Base-by-base conservation (phyloP, 2,329 filamentous ascomycete species). In the Fusarium caatingaense region DNA sequence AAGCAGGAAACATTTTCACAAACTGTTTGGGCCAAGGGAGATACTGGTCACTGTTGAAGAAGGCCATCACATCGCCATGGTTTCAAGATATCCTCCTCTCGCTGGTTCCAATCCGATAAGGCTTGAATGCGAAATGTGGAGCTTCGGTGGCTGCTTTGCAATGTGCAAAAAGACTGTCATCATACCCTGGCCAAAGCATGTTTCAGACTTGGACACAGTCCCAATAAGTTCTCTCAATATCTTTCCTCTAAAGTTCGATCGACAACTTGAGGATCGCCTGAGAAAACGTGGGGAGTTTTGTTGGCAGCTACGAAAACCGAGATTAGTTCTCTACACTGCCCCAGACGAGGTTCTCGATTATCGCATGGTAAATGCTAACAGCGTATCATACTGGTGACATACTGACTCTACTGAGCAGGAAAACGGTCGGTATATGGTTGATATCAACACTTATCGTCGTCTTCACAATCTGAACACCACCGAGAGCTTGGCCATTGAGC, bases 191-290 rank as follows among this genome's bases (percentile, higher is more conserved):
- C 34, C 34, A 12, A 37, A 37, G 34, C 6, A 37, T n/a, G 34
- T 2, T 4, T 1, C 18, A 7, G 34, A 37, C 6, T 1, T 7
- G 34, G 34, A 37, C 5, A 7, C 6, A n/a, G 6, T 37, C 10
- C 10, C 18, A n/a, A 37, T 37, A 11, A n/a, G 1, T 10, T 37
- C 34, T 11, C 34, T 37, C 18, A 0, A 12, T n/a, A n/a, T n/a
- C 10, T 37, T 37, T n/a, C 34, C 34, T 12, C 10, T 37, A 0
- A n/a, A 2, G n/a, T n/a, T 37, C 6, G 18, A 37, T 37, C 10
- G 3, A n/a, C 1, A 6, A 7, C 18, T n/a, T n/a, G 18, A 37
- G 18, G 3, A n/a, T 11, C 18, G 6, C 0, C 18, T 37, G 6
- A 37, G 34, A 37, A n/a, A n/a, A 11, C 34, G 34, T 12, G 34